phyloP scores from a whole-genome alignment of 129 eudicot species.

The Chrysanthemum lavandulifolium region DNA sequence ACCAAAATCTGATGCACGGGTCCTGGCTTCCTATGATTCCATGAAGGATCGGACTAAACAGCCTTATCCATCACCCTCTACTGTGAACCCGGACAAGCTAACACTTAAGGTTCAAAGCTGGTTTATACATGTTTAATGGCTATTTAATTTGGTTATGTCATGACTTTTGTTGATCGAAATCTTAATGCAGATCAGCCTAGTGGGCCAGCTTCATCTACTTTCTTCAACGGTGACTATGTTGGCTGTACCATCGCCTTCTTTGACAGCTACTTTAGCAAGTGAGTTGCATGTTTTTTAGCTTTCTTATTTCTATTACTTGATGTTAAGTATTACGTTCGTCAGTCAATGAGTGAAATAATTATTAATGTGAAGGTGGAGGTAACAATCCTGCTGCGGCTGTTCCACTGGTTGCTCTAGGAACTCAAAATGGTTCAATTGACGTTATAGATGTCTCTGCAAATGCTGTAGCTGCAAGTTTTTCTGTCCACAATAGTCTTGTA shows the following conservation, averaged over 20 bases:
- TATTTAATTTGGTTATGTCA: constrained; percentile 7
- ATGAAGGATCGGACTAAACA: constrained; percentile 24
- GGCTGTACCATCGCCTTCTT: constrained; percentile 97
- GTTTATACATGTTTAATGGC: background rate
- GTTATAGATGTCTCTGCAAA: constrained; percentile 86
- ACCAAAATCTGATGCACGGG: constrained; percentile 29
- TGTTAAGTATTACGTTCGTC: constrained; percentile 20
- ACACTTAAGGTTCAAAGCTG: constrained; percentile 60
- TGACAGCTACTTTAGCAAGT: constrained; percentile 94
- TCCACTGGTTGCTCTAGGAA: constrained; percentile 93
- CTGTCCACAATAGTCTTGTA: constrained; percentile 67
- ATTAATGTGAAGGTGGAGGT: constrained; percentile 79
- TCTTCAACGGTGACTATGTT: constrained; percentile 84
- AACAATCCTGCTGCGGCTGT: constrained; percentile 92
- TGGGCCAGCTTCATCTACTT: constrained; percentile 94
- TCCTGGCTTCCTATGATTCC: constrained; percentile 30
- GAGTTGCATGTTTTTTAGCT: constrained; percentile 34
- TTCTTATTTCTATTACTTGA: constrained; percentile 7
- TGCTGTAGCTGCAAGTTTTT: constrained; percentile 84
- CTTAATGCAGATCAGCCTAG: constrained; percentile 62
- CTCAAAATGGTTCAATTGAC: constrained; percentile 85
- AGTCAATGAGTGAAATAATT: constrained; percentile 23
- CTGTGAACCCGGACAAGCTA: constrained; percentile 44
- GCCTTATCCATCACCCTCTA: constrained; percentile 28
- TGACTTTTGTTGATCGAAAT: constrained; percentile 14